Conservation (phyloP, 371 early-diverging fungal genomes). For the Lichtheimia hyalospora region DNA sequence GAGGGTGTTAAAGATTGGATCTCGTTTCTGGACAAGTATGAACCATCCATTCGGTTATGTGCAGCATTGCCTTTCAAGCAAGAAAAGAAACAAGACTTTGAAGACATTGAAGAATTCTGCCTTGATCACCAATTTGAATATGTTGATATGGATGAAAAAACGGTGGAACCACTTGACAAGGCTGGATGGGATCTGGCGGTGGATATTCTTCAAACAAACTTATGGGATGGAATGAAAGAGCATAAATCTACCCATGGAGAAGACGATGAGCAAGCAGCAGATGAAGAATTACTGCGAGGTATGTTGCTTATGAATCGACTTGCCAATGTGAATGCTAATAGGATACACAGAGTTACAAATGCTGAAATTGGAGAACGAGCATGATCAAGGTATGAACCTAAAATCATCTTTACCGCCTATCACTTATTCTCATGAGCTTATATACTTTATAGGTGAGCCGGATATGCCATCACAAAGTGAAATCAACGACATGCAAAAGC, state of each 20-base stretch:
- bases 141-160: conserved; percentile 52
- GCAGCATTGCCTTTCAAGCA: conserved; percentile 37
- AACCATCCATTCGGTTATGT: conserved; percentile 62
- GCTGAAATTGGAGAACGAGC: conserved; percentile 9
- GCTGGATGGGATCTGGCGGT: conserved; percentile 39
- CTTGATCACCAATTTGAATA: conserved; percentile 66
- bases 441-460: not conserved
- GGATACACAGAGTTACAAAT: conserved; percentile 9
- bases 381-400: not conserved
- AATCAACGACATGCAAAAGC: conserved; percentile 48
- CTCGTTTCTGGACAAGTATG: conserved; percentile 50
- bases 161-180: conserved; percentile 32
- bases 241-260: not conserved
- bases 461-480: conserved; percentile 47
- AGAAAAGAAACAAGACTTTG: not conserved
- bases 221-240: conserved; percentile 72
- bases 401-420: too few species aligned
- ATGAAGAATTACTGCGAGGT: conserved; percentile 2
- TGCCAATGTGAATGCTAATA: too few species aligned
- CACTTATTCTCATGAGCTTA: not conserved
- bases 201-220: conserved; percentile 68
- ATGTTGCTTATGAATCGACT: not conserved
- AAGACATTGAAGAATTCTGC: conserved; percentile 48
- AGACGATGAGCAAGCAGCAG: not conserved
- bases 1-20: conserved; percentile 55